Evolutionary conservation across 495 filamentous ascomycete genomes (phyloP), one percentile per base, ranked within the genome.

Genomic region (Hyaloscypha hepaticicola): DNA sequence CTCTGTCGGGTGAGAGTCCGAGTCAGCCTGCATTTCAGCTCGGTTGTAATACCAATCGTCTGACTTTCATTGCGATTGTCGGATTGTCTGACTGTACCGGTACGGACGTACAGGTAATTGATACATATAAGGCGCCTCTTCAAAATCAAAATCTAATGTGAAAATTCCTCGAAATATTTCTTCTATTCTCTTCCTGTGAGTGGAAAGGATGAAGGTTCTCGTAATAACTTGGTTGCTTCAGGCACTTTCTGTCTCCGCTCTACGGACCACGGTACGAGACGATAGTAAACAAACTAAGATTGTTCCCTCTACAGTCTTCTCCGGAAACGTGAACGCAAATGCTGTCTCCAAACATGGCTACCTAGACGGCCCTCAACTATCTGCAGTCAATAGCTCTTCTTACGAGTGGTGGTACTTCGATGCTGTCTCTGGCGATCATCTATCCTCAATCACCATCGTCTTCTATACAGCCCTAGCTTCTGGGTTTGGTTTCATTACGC

Each of bases 371-470:
- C 75, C 77, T 0, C 71, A 76, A 56, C 19, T 77, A 2, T 55
- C 60, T 29, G 22, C 26, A 0, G 58, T 77, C 50, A 79, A 77
- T 58, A 29, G 38, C 38, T 67, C 73, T 38, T 71, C 71, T 12
- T 79, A 72, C 52, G 75, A 78, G 66, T 78, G 76, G 75, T 79
- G 76, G 77, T 77, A 76, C 66, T 79, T 77, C 27, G 76, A 79
- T 63, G 75, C 65, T 12, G 68, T 79, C 14, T 67, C 73, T 6
- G 31, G 53, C 3, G 49, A 55, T 3, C 63, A 69, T 60, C 14
- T 49, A 22, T 27, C 53, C 7, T 28, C 33, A 0, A 25, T 78
- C 4, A 69, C 68, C 0, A 25, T 78, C 8, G 73, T 70, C 12
- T 76, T 79, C 63, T 74, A 72, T 55, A 69, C 70, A 7, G 67